phyloP scores from a whole-genome alignment of 441 rosid genomes.

The Francoa sonchifolia region DNA sequence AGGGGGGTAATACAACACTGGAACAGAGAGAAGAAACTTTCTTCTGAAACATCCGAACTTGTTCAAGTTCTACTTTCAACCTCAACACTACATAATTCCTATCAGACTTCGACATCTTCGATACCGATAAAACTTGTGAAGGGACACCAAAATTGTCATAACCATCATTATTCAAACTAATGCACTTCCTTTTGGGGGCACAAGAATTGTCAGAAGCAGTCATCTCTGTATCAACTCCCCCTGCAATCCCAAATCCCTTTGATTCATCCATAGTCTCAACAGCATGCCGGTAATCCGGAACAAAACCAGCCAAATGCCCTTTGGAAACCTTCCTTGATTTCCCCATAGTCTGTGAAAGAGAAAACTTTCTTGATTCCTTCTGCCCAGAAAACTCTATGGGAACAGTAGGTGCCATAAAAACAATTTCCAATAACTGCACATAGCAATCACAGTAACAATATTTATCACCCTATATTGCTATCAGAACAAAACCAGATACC shows the following conservation, averaged over 20 bases:
- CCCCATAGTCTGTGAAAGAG: slow-evolving; percentile 39
- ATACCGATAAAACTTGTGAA: slow-evolving; percentile 39
- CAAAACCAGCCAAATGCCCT: slow-evolving; percentile 52
- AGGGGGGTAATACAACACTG: slow-evolving; percentile 30
- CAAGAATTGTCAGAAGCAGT: slow-evolving; percentile 45
- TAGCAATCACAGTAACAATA: slow-evolving; percentile 25
- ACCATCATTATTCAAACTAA: slow-evolving; percentile 37
- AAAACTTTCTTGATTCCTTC: slow-evolving; percentile 32
- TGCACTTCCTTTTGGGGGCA: slow-evolving; percentile 47
- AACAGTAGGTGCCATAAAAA: slow-evolving; percentile 51
- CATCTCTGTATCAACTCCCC: slow-evolving; percentile 37
- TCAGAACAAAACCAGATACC: neutral
- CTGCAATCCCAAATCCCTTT: slow-evolving; percentile 61
- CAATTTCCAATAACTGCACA: slow-evolving; percentile 38
- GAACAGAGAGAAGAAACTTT: slow-evolving; percentile 35
- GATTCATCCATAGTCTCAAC: slow-evolving; percentile 59
- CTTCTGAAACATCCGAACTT: slow-evolving; percentile 45
- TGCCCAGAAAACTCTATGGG: slow-evolving; percentile 48
- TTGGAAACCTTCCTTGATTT: slow-evolving; percentile 57
- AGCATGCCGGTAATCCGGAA: slow-evolving; percentile 44
- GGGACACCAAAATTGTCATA: slow-evolving; percentile 36
- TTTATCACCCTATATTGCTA: slow-evolving; percentile 6
- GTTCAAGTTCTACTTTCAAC: slow-evolving; percentile 64
- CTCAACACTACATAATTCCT: slow-evolving; percentile 41
- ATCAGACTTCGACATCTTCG: slow-evolving; percentile 50